Conservation (phyloP, 1,284 basidiomycete species). For the Puccinia brachypodii region DNA sequence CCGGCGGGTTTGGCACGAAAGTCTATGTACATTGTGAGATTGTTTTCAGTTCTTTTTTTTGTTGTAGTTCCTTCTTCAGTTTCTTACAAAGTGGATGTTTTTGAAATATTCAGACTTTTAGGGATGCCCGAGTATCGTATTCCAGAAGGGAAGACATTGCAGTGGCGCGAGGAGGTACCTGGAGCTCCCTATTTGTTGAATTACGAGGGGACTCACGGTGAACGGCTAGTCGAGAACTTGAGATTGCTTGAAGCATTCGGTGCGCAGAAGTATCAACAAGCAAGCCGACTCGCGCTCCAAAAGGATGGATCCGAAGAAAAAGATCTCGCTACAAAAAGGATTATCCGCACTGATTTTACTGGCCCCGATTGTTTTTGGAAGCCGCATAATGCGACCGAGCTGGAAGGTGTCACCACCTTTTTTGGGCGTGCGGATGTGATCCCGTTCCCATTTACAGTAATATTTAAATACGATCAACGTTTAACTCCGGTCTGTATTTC, state of each 20-base stretch:
- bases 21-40: conserved; percentile 65
- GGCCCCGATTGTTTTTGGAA: conserved; percentile 54
- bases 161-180: conserved; percentile 28
- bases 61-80: conserved; percentile 65
- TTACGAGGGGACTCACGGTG: conserved; percentile 69
- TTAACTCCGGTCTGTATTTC: conserved; percentile 62
- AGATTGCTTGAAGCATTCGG: conserved; percentile 63
- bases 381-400: conserved; percentile 49
- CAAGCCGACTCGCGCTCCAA: background rate
- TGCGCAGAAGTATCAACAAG: conserved; percentile 48
- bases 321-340: conserved; percentile 64
- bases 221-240: conserved; percentile 75
- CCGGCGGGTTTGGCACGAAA: conserved; percentile 79
- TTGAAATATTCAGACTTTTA: conserved; percentile 60
- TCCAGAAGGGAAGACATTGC: background rate
- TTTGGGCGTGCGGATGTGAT: conserved; percentile 76
- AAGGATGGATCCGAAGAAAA: conserved; percentile 67
- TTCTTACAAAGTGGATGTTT: conserved; percentile 61
- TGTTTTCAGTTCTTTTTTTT: conserved; percentile 60
- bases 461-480: conserved; percentile 71
- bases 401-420: conserved; percentile 60
- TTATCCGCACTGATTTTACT: conserved; percentile 52
- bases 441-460: conserved; percentile 72
- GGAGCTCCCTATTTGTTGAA: conserved; percentile 68
- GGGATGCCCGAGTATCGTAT: conserved; percentile 53